Percentiles rank a stretch among this genome's conserved stretches.
phyloP scores from a whole-genome alignment of 768 basidiomycete species.

The Podaxis rugospora region DNA sequence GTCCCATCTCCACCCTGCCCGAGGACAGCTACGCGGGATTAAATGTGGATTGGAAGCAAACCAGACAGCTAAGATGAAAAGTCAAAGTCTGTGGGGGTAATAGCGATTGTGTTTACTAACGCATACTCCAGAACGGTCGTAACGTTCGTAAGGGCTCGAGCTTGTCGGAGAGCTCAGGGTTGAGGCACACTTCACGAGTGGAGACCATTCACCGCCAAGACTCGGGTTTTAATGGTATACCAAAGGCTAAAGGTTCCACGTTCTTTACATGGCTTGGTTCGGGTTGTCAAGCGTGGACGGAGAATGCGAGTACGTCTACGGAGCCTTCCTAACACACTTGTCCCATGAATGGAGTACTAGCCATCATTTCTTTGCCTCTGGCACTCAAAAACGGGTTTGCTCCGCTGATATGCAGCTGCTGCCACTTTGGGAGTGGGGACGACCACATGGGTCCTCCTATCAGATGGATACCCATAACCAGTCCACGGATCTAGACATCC shows the following conservation, averaged over 20 bases:
- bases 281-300: conserved; percentile 60
- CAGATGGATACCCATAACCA: not conserved
- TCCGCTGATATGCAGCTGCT: not conserved
- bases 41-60: conserved; percentile 56
- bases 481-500: not conserved
- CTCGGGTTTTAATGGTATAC: too few relatives aligned
- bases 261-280: conserved; percentile 70
- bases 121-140: conserved; percentile 19
- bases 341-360: conserved; percentile 49
- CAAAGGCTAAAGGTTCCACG: conserved; percentile 44
- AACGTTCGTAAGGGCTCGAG: conserved; percentile 44
- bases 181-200: too few relatives aligned
- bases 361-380: conserved; percentile 42
- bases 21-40: conserved; percentile 55
- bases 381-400: not conserved
- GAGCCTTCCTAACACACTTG: not conserved
- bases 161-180: too few relatives aligned
- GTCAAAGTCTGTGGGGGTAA: conserved; percentile 43
- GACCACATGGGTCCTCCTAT: not conserved
- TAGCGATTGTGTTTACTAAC: conserved; percentile 56
- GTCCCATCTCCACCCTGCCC: conserved; percentile 36
- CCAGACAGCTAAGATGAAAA: conserved; percentile 59
- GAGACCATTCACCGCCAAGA: too few relatives aligned
- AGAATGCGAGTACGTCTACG: conserved; percentile 52
- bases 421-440: not conserved